Base-by-base conservation (phyloP, 2,329 filamentous ascomycete genomes). In the Tothia fuscella region DNA sequence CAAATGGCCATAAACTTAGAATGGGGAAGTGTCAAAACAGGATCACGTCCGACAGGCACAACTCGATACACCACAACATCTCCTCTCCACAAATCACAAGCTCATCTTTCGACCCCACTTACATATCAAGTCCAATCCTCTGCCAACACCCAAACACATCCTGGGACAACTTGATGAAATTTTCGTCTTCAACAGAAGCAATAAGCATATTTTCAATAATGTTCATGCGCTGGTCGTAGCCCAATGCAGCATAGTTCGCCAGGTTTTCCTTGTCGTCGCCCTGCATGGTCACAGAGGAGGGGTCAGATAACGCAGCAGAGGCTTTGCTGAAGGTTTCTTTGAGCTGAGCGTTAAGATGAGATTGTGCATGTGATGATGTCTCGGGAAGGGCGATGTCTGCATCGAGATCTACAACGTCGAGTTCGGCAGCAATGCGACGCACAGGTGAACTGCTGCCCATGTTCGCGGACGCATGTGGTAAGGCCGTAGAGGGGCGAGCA, bases 81-180 rank as follows among this genome's bases (percentile, higher is more conserved):
- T n/a, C n/a, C n/a, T n/a, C n/a, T n/a, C n/a, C n/a, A n/a, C n/a
- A n/a, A n/a, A n/a, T n/a, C n/a, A n/a, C n/a, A n/a, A n/a, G n/a
- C n/a, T n/a, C n/a, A n/a, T n/a, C n/a, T n/a, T n/a, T n/a, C n/a
- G n/a, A n/a, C n/a, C n/a, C n/a, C n/a, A n/a, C n/a, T n/a, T n/a
- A n/a, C n/a, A n/a, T 37, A 5, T 19, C 64, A n/a, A 70, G 51
- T n/a, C 60, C 62, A 40, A 68, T 58, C 28, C 63, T 59, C 44
- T 59, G 58, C 71, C 70, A 74, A 46, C 65, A 63, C 10, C 56
- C 56, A 38, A 66, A 64, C 34, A 70, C 60, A 51, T 74, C 69
- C 45, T 68, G 58, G 38, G 68, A 67, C n/a, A 75, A 53, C 14
- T 59, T 63, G 5, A 68, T 42, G 45, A 76, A 75, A 16, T 64